phyloP scores from a whole-genome alignment of 805 yeast genomes.

The Candida ovalis region DNA sequence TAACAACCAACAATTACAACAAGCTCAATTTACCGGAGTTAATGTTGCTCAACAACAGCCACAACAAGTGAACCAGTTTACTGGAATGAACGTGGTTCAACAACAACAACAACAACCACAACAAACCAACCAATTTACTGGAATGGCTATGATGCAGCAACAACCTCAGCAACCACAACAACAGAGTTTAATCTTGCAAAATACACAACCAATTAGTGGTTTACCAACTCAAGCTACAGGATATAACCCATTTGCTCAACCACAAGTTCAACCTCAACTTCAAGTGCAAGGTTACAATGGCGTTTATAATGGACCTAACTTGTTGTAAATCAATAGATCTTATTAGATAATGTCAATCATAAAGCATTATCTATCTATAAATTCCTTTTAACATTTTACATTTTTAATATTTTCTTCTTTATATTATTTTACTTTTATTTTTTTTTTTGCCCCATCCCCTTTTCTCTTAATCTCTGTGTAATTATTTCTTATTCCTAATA shows the following conservation, averaged over 20 bases:
- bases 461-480: neutral
- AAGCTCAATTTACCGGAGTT: too few species aligned
- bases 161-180: constrained; percentile 4
- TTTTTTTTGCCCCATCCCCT: neutral
- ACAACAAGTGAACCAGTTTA: neutral
- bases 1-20: too few species aligned
- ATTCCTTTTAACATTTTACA: too few species aligned
- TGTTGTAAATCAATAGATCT: constrained; percentile 11
- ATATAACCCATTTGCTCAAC: constrained; percentile 18
- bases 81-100: neutral
- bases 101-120: constrained; percentile 3
- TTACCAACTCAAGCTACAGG: constrained; percentile 8
- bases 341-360: neutral
- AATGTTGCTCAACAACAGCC: neutral
- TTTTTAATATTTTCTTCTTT: neutral
- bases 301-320: constrained; percentile 30
- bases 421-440: neutral
- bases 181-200: constrained; percentile 7
- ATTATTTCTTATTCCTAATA: neutral
- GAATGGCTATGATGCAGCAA: constrained; percentile 10
- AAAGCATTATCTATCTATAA: too few species aligned
- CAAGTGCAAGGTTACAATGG: constrained; percentile 8
- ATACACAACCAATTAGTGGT: neutral
- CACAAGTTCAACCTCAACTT: constrained; percentile 9
- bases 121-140: constrained; percentile 9